Percentiles rank a stretch among this genome's conserved stretches.
Evolutionary conservation across 129 eudicot species (phyloP).

Genomic region (Arctium lappa): DNA sequence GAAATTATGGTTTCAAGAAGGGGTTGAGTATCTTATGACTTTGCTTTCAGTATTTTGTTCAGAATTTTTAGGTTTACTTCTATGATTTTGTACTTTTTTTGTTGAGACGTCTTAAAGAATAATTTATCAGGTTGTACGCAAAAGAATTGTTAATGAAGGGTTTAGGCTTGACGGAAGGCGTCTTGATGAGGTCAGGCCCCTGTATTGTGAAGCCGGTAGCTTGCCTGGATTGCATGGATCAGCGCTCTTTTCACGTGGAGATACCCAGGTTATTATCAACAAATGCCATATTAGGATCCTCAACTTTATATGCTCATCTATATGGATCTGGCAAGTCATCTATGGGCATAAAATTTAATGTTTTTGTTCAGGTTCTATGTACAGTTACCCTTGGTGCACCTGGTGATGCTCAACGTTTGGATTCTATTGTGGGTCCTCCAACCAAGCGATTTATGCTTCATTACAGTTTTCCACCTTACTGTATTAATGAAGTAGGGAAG

Average conservation of each 20-base stretch:
- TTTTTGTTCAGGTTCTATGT: constrained; percentile 63
- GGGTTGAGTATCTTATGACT: not conserved
- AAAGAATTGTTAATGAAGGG: constrained; percentile 71
- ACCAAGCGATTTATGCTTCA: constrained; percentile 93
- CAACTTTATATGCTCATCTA: not conserved
- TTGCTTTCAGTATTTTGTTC: not conserved
- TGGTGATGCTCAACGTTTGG: constrained; percentile 82
- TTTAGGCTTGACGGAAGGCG: constrained; percentile 85
- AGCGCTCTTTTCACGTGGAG: constrained; percentile 85
- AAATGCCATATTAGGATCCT: not conserved
- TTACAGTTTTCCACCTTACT: constrained; percentile 95
- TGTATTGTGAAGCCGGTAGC: constrained; percentile 87
- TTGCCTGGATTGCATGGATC: constrained; percentile 88
- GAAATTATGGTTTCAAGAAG: not conserved
- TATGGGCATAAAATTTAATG: not conserved
- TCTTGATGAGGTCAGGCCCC: constrained; percentile 92
- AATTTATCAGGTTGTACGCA: constrained; percentile 61
- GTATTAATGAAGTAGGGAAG: constrained; percentile 95
- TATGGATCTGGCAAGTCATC: not conserved
- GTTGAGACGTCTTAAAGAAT: constrained; percentile 2
- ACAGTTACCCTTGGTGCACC: constrained; percentile 98
- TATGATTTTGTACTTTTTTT: not conserved
- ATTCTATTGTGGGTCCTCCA: constrained; percentile 85
- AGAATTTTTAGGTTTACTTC: not conserved
- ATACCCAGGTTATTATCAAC: constrained; percentile 65